Conservation (phyloP, 1,284 basidiomycete species). For the Sporisorium reilianum region DNA sequence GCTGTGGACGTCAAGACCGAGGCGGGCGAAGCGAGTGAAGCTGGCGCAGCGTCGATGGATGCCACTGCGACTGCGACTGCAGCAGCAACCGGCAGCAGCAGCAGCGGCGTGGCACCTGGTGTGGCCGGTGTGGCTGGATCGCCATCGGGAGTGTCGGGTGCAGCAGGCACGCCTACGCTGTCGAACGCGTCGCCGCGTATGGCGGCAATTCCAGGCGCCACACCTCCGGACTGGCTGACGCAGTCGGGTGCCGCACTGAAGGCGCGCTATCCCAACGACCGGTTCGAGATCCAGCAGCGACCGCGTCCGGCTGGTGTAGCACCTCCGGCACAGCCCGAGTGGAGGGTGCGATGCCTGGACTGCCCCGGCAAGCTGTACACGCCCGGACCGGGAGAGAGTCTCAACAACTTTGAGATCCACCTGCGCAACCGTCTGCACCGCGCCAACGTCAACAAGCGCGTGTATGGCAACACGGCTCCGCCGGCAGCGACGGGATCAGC, state of each 20-base stretch:
- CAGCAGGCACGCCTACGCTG: constrained; percentile 13
- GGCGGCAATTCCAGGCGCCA: constrained; percentile 26
- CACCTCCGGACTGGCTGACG: constrained; percentile 78
- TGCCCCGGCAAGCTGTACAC: constrained; percentile 96
- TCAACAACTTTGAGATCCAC: constrained; percentile 93
- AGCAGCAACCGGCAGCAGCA: constrained; percentile 13
- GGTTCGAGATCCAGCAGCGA: constrained; percentile 72
- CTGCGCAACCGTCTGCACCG: constrained; percentile 81
- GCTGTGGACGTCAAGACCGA: constrained; percentile 12
- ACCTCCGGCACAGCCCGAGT: constrained; percentile 73
- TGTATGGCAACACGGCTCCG: constrained; percentile 41
- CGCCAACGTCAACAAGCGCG: constrained; percentile 57
- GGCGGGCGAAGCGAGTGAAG: constrained; percentile 14
- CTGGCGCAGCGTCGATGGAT: constrained; percentile 8
- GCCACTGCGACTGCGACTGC: constrained; percentile 21
- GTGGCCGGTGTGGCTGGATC: constrained; percentile 68
- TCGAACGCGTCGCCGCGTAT: constrained; percentile 39
- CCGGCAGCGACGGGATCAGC: constrained; percentile 1
- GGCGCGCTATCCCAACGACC: constrained; percentile 82
- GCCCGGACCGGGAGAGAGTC: constrained; percentile 87
- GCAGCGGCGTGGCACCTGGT: constrained; percentile 21
- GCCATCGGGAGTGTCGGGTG: constrained; percentile 1
- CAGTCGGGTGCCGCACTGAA: constrained; percentile 77
- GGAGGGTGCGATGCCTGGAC: constrained; percentile 93
- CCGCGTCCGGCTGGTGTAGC: constrained; percentile 45